Conservation (phyloP, 2,329 filamentous ascomycete genomes). For the Lasiodiplodia hormozganensis region DNA sequence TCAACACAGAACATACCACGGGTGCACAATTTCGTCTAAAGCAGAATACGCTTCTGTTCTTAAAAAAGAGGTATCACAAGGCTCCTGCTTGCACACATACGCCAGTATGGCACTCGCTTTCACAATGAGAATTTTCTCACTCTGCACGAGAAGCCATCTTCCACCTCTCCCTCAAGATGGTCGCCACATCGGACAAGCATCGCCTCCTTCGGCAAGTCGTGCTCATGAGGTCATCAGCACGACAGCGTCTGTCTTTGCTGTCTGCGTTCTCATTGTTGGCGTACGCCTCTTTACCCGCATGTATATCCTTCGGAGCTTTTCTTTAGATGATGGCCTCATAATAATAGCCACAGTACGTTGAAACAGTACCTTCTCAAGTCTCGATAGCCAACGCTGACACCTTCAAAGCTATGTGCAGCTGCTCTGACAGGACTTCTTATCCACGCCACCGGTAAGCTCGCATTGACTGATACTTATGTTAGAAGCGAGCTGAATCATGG, state of each 20-base stretch:
- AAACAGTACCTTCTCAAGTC: neutral
- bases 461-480: too few species aligned
- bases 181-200: neutral
- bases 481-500: neutral
- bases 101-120: neutral
- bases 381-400: neutral
- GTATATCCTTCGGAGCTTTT: neutral
- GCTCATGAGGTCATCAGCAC: neutral
- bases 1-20: neutral
- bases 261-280: neutral
- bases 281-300: constrained; percentile 2
- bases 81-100: neutral
- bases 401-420: neutral
- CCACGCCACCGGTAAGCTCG: neutral
- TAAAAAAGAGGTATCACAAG: neutral
- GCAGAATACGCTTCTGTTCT: neutral
- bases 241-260: neutral
- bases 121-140: neutral
- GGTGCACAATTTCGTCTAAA: neutral
- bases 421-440: neutral
- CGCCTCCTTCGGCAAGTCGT: neutral
- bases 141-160: neutral
- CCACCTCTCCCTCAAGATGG: neutral
- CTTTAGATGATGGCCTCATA: neutral
- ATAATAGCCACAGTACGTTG: neutral